These are phyloP conservation scores for Mucor velutinosus DNA, from an alignment of 371 early-diverging fungal species.

Conservation along the genomic window DNA sequence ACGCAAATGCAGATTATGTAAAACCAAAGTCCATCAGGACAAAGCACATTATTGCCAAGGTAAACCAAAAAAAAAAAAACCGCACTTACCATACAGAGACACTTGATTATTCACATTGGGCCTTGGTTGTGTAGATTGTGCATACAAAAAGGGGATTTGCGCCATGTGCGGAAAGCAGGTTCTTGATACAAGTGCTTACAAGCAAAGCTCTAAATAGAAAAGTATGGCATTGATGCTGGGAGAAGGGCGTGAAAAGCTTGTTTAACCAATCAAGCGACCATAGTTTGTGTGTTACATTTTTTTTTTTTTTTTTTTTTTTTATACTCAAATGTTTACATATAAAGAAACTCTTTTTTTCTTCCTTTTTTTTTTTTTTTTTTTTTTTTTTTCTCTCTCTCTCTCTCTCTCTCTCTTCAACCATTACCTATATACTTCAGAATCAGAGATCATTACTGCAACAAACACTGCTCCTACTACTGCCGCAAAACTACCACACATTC, in stretches of 20 bases:
- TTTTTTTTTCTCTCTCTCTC: not conserved
- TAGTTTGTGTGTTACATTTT: not conserved
- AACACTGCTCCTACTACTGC: not conserved
- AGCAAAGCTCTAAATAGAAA: slow-evolving; percentile 59
- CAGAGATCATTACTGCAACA: not conserved
- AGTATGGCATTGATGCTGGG: not conserved
- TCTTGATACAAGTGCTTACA: slow-evolving; percentile 64
- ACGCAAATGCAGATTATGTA: slow-evolving; percentile 67
- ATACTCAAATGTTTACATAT: not conserved
- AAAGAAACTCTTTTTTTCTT: not conserved
- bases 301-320: not conserved
- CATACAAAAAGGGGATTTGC: slow-evolving; percentile 77
- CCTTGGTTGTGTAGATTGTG: slow-evolving; percentile 43
- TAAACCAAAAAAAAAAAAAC: slow-evolving; percentile 15
- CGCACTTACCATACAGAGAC: not conserved
- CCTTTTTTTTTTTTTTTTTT: not conserved
- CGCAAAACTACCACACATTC: not conserved
- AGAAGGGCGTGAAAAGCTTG: not conserved
- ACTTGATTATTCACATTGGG: not conserved
- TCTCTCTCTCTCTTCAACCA: not conserved
- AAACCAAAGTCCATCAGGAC: slow-evolving; percentile 63
- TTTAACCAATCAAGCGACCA: not conserved
- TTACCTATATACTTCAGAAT: not conserved
- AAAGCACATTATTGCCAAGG: slow-evolving; percentile 74
- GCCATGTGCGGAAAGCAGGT: slow-evolving; percentile 81